Conservation (phyloP, 1,284 basidiomycete species). For the Violaceomyces palustris region DNA sequence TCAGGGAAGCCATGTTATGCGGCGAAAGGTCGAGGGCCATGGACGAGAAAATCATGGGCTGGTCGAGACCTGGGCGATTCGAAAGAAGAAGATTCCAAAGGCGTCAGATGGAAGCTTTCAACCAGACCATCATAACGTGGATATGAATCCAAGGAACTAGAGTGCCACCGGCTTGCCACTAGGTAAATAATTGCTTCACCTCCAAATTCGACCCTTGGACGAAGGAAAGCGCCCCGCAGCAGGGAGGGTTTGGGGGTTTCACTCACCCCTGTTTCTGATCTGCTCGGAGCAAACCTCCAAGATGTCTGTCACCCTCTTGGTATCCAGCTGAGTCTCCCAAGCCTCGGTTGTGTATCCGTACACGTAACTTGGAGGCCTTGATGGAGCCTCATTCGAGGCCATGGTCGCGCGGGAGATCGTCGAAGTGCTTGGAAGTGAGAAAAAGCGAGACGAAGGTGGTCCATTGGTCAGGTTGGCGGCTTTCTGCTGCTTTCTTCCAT, state of each 20-base stretch:
- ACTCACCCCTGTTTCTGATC: conserved; percentile 36
- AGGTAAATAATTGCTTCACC: too few relatives aligned
- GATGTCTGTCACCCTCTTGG: conserved; percentile 17
- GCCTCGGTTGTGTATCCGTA: conserved; percentile 44
- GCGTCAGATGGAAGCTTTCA: background rate
- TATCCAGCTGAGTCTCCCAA: conserved; percentile 37
- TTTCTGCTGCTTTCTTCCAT: too few relatives aligned
- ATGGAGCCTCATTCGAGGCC: too few relatives aligned
- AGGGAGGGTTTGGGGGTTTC: too few relatives aligned
- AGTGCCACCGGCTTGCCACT: too few relatives aligned
- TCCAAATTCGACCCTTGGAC: background rate
- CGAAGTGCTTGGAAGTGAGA: conserved; percentile 6
- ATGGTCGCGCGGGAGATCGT: too few relatives aligned
- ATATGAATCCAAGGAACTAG: too few relatives aligned
- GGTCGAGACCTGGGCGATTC: conserved; percentile 29
- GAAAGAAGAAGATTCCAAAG: background rate
- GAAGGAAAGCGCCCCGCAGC: background rate
- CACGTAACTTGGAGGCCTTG: conserved; percentile 6
- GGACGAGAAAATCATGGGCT: conserved; percentile 48
- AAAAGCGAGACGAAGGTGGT: conserved; percentile 1
- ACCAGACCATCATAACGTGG: background rate
- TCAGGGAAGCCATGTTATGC: conserved; percentile 27
- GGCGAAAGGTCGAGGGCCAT: conserved; percentile 48
- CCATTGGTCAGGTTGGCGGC: background rate
- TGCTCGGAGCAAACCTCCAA: conserved; percentile 33